Base-by-base conservation (phyloP, 2,329 filamentous ascomycete genomes). In the Gaeumannomyces sp. region DNA sequence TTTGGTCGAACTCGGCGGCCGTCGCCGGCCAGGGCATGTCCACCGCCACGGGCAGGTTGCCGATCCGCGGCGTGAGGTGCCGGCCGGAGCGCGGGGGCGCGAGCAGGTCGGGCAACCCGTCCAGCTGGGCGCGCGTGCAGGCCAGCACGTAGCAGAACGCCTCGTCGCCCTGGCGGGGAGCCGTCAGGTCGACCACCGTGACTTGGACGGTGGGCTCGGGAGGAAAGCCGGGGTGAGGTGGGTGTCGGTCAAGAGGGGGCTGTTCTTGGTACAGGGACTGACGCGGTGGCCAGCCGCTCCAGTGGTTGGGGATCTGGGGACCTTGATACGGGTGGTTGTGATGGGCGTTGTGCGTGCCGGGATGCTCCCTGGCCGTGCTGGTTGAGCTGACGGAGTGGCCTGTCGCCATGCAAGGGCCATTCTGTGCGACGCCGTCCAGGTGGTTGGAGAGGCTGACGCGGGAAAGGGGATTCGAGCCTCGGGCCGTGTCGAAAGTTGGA, bases 111-210 rank as follows among this genome's bases (percentile, higher is more conserved):
- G 16, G 60, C 13, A 62, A 4, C 25, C 60, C 35, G 38, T 25
- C 25, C 60, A 62, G 38, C 35, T 62, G 33, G 60, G 45, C 60
- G 7, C 35, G 38, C 60, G 60, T 50, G 38, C 60, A 62, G 19
- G 60, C 50, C n/a, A 56, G 28, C 28, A 50, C 27, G 60, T 62
- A 62, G 60, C 25, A 53, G 38, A 62, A 45, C 14, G 25, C 25
- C 25, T 28, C 25, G 14, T 19, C 38, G 27, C 50, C 38, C 13
- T 3, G 28, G 25, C 16, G 11, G 7, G 38, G 22, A 3, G 45
- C 45, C 45, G 45, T 31, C 25, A 50, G 35, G 60, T 62, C 60
- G 27, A 62, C 27, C 25, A 62, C 27, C 33, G 60, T 62, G 19
- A 62, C n/a, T 38, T 31, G 35, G 50, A 62, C 16, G 14, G 33